These are phyloP conservation scores for Boletus sp. DNA, from an alignment of 1,284 basidiomycete species.

Conservation along the genomic window DNA sequence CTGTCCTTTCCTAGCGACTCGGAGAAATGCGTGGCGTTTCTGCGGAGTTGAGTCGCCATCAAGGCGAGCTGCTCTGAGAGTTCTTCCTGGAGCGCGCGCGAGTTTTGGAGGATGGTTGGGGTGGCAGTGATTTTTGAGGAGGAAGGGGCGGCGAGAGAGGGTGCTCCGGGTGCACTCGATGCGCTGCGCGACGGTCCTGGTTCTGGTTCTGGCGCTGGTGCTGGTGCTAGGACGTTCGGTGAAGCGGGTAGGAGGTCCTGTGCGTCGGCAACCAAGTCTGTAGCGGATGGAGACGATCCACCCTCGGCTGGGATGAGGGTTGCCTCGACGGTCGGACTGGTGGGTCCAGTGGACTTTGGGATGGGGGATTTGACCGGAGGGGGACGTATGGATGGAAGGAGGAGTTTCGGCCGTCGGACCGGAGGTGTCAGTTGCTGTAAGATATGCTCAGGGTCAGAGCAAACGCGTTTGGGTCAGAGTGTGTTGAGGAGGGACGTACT, in stretches of 20 bases:
- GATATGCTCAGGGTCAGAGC: slow-evolving; percentile 15
- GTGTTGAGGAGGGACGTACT: slow-evolving; percentile 31
- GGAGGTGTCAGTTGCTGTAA: slow-evolving; percentile 38
- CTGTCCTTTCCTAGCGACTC: slow-evolving; percentile 64
- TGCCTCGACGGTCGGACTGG: slow-evolving; percentile 19
- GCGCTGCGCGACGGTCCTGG: slow-evolving; percentile 14
- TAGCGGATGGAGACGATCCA: slow-evolving; percentile 4
- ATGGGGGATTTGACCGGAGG: slow-evolving; percentile 16
- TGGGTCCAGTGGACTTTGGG: not conserved
- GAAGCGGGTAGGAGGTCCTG: slow-evolving; percentile 25
- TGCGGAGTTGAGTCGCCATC: slow-evolving; percentile 77
- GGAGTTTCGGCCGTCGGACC: slow-evolving; percentile 38
- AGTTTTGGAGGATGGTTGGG: slow-evolving; percentile 53
- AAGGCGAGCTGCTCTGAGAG: slow-evolving; percentile 69
- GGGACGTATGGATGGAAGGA: slow-evolving; percentile 36
- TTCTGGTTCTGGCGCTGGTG: not conserved
- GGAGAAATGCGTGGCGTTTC: slow-evolving; percentile 71
- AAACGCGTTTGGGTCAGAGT: not conserved
- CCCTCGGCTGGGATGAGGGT: slow-evolving; percentile 27
- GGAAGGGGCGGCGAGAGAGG: slow-evolving; percentile 28
- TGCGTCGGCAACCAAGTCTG: not conserved
- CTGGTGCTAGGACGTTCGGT: not conserved
- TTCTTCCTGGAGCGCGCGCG: slow-evolving; percentile 65
- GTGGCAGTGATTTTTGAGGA: slow-evolving; percentile 39
- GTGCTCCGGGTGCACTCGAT: slow-evolving; percentile 22